phyloP scores from a whole-genome alignment of 2,329 filamentous ascomycete species.

The Aspergillus sp. region DNA sequence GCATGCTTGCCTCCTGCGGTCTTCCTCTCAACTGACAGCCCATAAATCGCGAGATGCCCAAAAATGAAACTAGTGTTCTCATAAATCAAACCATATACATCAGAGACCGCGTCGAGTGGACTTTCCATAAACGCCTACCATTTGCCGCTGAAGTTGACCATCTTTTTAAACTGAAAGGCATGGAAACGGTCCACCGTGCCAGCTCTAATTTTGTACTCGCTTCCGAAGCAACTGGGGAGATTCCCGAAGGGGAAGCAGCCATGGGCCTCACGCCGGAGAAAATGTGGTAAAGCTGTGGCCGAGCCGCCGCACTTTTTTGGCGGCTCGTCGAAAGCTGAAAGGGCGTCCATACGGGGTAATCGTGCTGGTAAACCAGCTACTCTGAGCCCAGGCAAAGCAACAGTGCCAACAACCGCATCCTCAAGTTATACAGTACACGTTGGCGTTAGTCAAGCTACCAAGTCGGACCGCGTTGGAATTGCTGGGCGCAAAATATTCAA shows the following conservation, averaged over 20 bases:
- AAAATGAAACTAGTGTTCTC: not conserved
- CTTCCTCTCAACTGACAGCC: slow-evolving; percentile 7
- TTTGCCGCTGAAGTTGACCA: not conserved
- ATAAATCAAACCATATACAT: slow-evolving; percentile 12
- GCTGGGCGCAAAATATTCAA: not conserved
- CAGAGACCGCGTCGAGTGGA: slow-evolving; percentile 12
- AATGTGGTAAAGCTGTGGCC: not conserved
- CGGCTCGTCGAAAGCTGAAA: not conserved
- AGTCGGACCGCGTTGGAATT: not conserved
- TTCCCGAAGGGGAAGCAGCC: slow-evolving; percentile 11
- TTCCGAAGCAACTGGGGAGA: slow-evolving; percentile 12
- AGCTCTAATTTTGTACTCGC: slow-evolving; percentile 10
- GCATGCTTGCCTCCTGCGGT: slow-evolving; percentile 26
- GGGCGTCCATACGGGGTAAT: not conserved
- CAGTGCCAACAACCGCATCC: not conserved
- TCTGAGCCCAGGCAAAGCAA: not conserved
- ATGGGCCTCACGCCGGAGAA: slow-evolving; percentile 11
- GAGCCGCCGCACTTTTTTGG: too few relatives aligned
- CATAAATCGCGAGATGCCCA: not conserved
- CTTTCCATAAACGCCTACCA: slow-evolving; percentile 7
- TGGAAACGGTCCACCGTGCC: slow-evolving; percentile 13
- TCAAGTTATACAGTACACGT: not conserved
- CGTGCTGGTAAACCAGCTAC: not conserved
- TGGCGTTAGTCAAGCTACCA: not conserved
- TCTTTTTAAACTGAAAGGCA: slow-evolving; percentile 11